Evolutionary conservation across 2,329 filamentous ascomycete species (phyloP).

Genomic region (Alternaria rosae): DNA sequence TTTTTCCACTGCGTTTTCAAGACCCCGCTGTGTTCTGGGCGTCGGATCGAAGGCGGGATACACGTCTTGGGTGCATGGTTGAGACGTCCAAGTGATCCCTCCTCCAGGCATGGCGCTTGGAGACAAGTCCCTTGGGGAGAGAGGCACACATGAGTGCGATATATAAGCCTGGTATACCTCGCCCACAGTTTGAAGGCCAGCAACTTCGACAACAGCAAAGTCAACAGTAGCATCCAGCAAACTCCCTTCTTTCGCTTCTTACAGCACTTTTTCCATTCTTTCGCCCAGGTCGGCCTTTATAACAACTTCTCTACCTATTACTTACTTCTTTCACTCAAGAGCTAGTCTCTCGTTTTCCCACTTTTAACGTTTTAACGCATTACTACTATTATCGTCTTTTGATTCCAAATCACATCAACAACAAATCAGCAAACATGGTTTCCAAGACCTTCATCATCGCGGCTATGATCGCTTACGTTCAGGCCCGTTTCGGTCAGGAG

Average conservation of each 20-base stretch:
- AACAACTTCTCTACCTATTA: background rate
- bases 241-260: constrained; percentile 15
- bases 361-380: constrained; percentile 1
- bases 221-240: constrained; percentile 33
- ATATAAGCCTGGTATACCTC: constrained; percentile 33
- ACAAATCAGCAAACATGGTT: constrained; percentile 37
- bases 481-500: constrained; percentile 68
- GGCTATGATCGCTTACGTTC: constrained; percentile 44
- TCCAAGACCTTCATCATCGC: constrained; percentile 44
- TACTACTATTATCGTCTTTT: background rate
- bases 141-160: constrained; percentile 21
- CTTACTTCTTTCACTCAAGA: constrained; percentile 31
- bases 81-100: constrained; percentile 36
- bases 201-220: constrained; percentile 34
- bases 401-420: background rate
- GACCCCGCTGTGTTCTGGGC: constrained; percentile 17
- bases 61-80: constrained; percentile 25
- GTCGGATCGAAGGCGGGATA: constrained; percentile 14
- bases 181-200: constrained; percentile 24
- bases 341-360: constrained; percentile 44
- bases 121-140: background rate
- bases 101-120: constrained; percentile 24
- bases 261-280: constrained; percentile 31
- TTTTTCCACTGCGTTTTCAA: constrained; percentile 19
- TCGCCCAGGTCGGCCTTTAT: constrained; percentile 43